Base-by-base conservation (phyloP, 768 basidiomycete species). In the Lactifluus piperatus region DNA sequence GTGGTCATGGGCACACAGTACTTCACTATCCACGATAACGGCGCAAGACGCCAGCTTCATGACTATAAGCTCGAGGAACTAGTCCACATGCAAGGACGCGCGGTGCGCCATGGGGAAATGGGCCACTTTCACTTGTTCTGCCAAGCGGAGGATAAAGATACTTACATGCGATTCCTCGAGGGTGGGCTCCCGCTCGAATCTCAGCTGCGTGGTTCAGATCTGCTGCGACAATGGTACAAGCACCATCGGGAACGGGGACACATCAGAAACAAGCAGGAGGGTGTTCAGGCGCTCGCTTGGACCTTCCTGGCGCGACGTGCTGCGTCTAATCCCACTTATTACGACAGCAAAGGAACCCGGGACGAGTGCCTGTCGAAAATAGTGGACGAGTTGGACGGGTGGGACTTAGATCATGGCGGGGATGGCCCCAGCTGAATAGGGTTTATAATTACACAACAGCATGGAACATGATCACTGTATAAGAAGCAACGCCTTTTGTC, bases 1-100 rank as follows among this genome's bases (percentile, higher is more conserved):
- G 76, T 98, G 37, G 85, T 92, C 46, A 87, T 98, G 86, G 89
- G 92, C 18, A 91, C 94, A 4, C 97, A 99, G 70, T 95, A 91
- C 70, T 70, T 85, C 26, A 75, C 81, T 56, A 65, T 76, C 7
- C 74, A 77, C 41, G 71, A 69, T 37, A 76, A 74, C 54, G 77
- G 73, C 14, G 68, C 75, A 9, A 83, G 85, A 60, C 82, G 88
- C 24, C 85, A 87, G 65, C 69, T 95, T 51, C 78, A 79, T 45
- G 92, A 94, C 68, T 98, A 98, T 70, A 75, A 75, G 0, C 73
- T 95, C 37, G 77, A 81, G 20, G 94, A 98, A 65, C 72, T 99
- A 36, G 83, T 89, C 51, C 84, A 83, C 57, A 98, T 99, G 94
- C 94, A 98, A 71, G 83, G 90, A 55, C 81, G 83, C 32, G 94